Evolutionary conservation across 2,329 filamentous ascomycete species (phyloP).

Genomic region (Cryphonectria parasitica): DNA sequence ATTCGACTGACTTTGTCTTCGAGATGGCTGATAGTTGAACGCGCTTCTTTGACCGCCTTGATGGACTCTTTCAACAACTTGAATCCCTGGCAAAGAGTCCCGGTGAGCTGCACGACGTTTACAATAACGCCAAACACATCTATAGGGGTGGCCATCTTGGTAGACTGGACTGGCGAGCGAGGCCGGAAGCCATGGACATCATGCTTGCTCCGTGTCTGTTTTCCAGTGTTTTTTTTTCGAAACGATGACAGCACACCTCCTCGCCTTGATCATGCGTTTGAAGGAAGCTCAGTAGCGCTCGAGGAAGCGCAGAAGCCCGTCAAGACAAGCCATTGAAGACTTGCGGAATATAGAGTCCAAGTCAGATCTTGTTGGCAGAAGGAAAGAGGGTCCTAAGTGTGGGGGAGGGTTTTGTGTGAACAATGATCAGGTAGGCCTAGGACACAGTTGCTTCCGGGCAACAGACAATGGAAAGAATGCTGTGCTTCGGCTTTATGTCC

Average conservation of each 20-base stretch:
- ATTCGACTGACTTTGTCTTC: conserved; percentile 7
- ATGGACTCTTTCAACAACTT: conserved; percentile 8
- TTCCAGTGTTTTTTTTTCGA: neutral
- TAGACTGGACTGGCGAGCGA: neutral
- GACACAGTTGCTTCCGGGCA: neutral
- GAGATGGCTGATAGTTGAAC: neutral
- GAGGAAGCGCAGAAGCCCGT: neutral
- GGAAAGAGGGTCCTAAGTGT: neutral
- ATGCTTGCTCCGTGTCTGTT: neutral
- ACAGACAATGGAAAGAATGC: neutral
- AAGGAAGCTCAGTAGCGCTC: neutral
- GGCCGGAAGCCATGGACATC: neutral
- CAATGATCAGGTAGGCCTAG: neutral
- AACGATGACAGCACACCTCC: neutral
- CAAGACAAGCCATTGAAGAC: neutral
- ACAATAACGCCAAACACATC: conserved; percentile 5
- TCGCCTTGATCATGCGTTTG: neutral
- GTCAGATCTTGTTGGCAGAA: neutral
- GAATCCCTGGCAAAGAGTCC: conserved; percentile 5
- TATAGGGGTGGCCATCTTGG: neutral
- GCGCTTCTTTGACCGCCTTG: conserved; percentile 15
- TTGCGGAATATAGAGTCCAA: neutral
- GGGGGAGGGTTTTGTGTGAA: neutral
- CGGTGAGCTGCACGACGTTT: conserved; percentile 21
- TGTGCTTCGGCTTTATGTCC: neutral